Base-by-base conservation (phyloP, 2,329 filamentous ascomycete genomes). In the Thielaviopsis cerberus region DNA sequence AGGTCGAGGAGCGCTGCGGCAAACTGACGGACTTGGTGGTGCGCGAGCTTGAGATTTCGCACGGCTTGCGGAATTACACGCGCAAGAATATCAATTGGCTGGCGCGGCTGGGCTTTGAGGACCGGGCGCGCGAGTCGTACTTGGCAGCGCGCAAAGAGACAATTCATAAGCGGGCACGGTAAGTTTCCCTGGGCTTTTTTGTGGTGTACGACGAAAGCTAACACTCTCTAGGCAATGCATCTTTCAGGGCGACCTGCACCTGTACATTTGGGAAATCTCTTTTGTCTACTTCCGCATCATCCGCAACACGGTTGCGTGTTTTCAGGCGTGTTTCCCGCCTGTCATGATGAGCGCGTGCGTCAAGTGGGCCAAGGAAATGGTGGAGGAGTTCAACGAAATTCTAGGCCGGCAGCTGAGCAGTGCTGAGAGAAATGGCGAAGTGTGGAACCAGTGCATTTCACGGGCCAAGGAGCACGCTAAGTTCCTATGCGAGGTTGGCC, bases 241-340 rank as follows among this genome's bases (percentile, higher is more conserved):
- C 60, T 98, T 98, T 70, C 89, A 95, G 67, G 92, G 92, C 55
- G 87, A 95, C 65, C 78, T 98, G 8, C 87, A 88, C 61, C 78
- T 89, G 13, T 97, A 97, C 70, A 92, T 97, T 64, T 95, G 90
- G 77, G 88, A 95, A 67, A 76, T 97, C 53, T 92, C 91, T 1
- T 96, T 89, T 70, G 89, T 95, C 59, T 96, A 95, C 70, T 98
- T 98, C 71, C 89, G 83, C 57, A 79, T 95, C 63, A 91, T 98
- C 67, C 83, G 88, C 64, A 96, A 97, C 70, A 97, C 92, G 0
- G 86, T 97, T 61, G 79, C 80, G 66, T 90, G 87, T 66, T 96
- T 92, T 70, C 88, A 94, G 67, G 74, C 76, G 57, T 94, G 88
- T 68, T 97, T 97, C 67, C 84, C 89, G 11, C 78, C 87, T 25